Evolutionary conservation across 2,329 filamentous ascomycete species (phyloP).

Genomic region (Aspergillus sp.): DNA sequence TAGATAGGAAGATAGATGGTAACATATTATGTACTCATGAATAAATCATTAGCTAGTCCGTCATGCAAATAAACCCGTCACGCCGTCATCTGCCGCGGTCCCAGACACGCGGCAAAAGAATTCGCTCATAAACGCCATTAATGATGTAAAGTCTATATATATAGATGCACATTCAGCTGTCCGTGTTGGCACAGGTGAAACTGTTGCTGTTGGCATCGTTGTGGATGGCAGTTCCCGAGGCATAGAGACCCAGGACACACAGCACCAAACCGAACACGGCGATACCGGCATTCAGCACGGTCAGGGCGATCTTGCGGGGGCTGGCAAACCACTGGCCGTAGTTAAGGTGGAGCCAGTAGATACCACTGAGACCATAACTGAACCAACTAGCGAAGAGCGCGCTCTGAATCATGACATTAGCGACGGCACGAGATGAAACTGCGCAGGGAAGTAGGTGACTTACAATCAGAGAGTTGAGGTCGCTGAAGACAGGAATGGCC

Average conservation of each 20-base stretch:
- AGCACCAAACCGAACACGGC: conserved; percentile 17
- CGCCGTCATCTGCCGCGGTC: background rate
- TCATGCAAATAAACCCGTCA: background rate
- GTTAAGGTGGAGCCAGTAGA: conserved; percentile 42
- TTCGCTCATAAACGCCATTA: conserved; percentile 5
- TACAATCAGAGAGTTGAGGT: conserved; percentile 40
- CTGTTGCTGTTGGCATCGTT: conserved; percentile 23
- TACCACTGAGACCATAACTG: conserved; percentile 42
- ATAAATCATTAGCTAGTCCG: background rate
- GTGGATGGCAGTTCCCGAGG: conserved; percentile 31
- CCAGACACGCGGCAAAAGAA: background rate
- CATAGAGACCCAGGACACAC: conserved; percentile 31
- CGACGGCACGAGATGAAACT: background rate
- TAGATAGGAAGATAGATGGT: background rate
- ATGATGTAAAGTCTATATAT: background rate
- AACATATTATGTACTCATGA: background rate
- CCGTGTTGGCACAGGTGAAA: conserved; percentile 30
- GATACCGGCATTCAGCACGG: conserved; percentile 21
- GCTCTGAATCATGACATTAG: conserved; percentile 24
- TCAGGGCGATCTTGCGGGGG: conserved; percentile 31
- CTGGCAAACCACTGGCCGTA: conserved; percentile 33
- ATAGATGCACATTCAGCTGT: background rate
- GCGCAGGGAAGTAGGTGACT: background rate
- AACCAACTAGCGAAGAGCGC: conserved; percentile 68
- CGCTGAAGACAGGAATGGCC: conserved; percentile 67